Evolutionary conservation across 169 alveolate species (phyloP).

Genomic region (Plasmodium fragile): DNA sequence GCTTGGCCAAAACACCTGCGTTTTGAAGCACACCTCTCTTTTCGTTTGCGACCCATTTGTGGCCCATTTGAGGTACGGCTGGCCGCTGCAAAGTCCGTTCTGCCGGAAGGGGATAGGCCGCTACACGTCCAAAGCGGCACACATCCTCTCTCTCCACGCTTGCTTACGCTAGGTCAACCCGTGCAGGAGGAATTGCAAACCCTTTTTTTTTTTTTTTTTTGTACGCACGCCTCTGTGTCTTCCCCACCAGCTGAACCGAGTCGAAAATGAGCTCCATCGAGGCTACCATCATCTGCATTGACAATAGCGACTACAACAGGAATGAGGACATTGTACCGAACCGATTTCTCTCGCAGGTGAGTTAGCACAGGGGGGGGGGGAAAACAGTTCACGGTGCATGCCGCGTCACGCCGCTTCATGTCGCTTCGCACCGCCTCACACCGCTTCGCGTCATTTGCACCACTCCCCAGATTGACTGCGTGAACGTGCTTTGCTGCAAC

Average conservation of each 20-base stretch:
- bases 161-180: not conserved
- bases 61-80: not conserved
- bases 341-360: conserved; percentile 88
- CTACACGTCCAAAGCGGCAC: not conserved
- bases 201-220: too few species aligned
- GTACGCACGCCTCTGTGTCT: not conserved
- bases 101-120: not conserved
- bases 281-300: conserved; percentile 96
- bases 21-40: not conserved
- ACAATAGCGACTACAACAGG: conserved; percentile 97
- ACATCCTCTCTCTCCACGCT: not conserved
- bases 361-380: too few species aligned
- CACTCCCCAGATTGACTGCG: conserved; percentile 85
- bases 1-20: not conserved
- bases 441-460: not conserved
- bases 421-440: not conserved
- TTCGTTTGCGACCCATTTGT: not conserved
- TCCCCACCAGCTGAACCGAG: not conserved
- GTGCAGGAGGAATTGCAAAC: not conserved
- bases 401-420: not conserved
- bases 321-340: conserved; percentile 96
- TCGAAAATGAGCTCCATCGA: conserved; percentile 93
- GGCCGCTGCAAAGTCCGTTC: too few species aligned
- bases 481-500: conserved; percentile 89
- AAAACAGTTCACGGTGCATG: too few species aligned